Base-by-base conservation (phyloP, 2,329 filamentous ascomycete species). In the Sporothrix dimorphospora region DNA sequence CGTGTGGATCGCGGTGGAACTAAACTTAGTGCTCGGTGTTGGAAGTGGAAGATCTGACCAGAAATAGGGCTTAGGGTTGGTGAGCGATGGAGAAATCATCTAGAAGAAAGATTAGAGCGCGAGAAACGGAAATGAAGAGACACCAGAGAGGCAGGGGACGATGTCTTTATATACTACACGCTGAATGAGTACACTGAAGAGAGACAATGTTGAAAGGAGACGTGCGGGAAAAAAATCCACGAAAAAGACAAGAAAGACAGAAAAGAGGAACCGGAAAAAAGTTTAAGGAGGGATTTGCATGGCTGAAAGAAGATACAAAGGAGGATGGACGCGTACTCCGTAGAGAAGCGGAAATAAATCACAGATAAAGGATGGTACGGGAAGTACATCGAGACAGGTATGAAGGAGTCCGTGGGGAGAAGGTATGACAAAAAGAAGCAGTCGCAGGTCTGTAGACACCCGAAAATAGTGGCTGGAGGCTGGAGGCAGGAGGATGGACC, bases 1-100 rank as follows among this genome's bases (percentile, higher is more conserved):
- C 21, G 59, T 16, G 59, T 65, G 38, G 59, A 63, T 27, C 38
- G 8, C 59, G 38, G 38, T 65, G 59, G 59, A 65, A 27, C 38
- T 45, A 27, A 9, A 14, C 11, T 19, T 65, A 65, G 38, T 45
- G n/a, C 40, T 21, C 34, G 11, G 34, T 21, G 19, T 63, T 63
- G n/a, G 14, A 63, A 63, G 34, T 63, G 38, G 34, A 63, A 63
- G 57, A 42, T 63, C 53, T 24, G 57, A 40, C 11, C 5, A 24
- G 11, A 63, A 19, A 42, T 42, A 63, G 57, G 34, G 34, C 59
- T 45, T n/a, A 27, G 19, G n/a, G 1, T 45, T 24, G 59, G 59
- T 19, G 38, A 45, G 21, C 2, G n/a, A 24, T 45, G 59, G 47
- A 21, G 47, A 49, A 45, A 45, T 19, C 4, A 63, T 16, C 9